Conservation (phyloP, 78 protist genomes). For the Emiliania huxleyi region DNA sequence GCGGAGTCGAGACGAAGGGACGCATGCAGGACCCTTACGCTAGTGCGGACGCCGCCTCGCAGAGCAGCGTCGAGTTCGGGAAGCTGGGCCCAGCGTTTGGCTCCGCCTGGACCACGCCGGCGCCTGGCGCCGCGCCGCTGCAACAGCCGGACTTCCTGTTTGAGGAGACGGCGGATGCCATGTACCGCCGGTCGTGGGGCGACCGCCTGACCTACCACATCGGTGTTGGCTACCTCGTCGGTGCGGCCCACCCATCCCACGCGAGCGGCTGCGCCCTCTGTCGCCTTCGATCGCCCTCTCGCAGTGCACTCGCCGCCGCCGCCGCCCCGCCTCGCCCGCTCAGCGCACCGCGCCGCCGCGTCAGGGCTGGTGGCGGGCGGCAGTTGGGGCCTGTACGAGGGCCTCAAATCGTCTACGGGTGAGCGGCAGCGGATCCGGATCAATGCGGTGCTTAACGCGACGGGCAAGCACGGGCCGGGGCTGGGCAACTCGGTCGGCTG, state of each 20-base stretch:
- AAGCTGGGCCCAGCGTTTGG: neutral
- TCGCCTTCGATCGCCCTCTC: too few relatives aligned
- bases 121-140: neutral
- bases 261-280: too few relatives aligned
- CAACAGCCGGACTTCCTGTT: neutral
- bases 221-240: neutral
- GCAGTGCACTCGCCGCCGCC: too few relatives aligned
- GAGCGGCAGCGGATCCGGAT: constrained; percentile 1
- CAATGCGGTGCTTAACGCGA: neutral
- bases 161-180: neutral
- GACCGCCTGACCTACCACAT: neutral
- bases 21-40: constrained; percentile 4
- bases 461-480: neutral
- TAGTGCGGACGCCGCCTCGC: neutral
- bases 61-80: neutral
- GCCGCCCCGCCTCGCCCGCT: too few relatives aligned
- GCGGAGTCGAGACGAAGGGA: too few relatives aligned
- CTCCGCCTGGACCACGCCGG: neutral
- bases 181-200: neutral
- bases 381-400: neutral
- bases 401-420: neutral
- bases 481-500: neutral
- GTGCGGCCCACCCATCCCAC: neutral
- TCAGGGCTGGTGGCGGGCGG: neutral
- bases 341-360: too few relatives aligned